phyloP scores from a whole-genome alignment of 73 alveolate species.

The Symbiodinium pilosum region DNA sequence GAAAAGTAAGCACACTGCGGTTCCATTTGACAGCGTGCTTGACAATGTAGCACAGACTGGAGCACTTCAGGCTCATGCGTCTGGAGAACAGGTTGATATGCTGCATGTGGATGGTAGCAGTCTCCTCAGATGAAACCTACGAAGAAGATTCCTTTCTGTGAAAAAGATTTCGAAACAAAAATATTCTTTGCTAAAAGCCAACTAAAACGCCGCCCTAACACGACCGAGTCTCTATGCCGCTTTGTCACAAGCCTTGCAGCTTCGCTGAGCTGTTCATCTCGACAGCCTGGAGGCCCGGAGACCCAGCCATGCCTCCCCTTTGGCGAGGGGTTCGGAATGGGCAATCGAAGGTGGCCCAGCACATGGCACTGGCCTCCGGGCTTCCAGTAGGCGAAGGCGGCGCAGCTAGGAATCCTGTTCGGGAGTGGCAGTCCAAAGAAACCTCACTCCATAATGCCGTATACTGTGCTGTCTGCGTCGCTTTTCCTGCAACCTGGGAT shows the following conservation, averaged over 20 bases:
- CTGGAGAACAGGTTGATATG: slow-evolving; percentile 19
- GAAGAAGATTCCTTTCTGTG: too few species aligned
- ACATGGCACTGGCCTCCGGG: slow-evolving; percentile 74
- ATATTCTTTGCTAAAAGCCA: not conserved
- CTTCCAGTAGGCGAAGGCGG: slow-evolving; percentile 31
- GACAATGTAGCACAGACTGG: slow-evolving; percentile 38
- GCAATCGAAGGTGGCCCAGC: slow-evolving; percentile 48
- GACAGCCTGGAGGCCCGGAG: slow-evolving; percentile 76
- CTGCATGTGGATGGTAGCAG: slow-evolving; percentile 33
- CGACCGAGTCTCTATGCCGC: not conserved
- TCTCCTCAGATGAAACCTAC: not conserved
- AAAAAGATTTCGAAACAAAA: too few species aligned
- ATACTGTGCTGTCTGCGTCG: too few species aligned
- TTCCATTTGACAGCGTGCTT: slow-evolving; percentile 35
- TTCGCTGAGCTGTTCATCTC: not conserved
- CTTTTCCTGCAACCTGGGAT: too few species aligned
- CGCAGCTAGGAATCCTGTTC: slow-evolving; percentile 78
- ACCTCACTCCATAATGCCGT: too few species aligned
- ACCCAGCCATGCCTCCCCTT: slow-evolving; percentile 42
- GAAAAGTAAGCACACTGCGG: slow-evolving; percentile 16
- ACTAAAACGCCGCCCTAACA: not conserved
- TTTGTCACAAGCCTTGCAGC: not conserved
- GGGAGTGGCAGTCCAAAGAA: not conserved
- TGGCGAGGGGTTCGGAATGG: not conserved
- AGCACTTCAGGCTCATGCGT: not conserved